Percentiles rank a stretch among this genome's conserved stretches.
These are phyloP conservation scores for Sporobolomyces roseus DNA, from an alignment of 768 basidiomycete genomes.

Conservation along the genomic window DNA sequence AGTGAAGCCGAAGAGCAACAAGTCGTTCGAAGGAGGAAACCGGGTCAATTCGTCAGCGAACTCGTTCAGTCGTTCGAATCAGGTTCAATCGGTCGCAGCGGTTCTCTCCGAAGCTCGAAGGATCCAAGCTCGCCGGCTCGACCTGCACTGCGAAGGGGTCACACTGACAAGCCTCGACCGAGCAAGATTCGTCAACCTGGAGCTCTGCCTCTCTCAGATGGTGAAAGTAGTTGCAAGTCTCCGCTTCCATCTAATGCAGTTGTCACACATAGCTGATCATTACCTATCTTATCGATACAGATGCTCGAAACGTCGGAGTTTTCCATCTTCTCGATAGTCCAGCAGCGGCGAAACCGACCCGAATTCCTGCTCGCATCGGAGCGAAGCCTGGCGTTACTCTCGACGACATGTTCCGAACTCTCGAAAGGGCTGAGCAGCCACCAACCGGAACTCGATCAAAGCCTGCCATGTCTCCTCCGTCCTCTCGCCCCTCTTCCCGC, in stretches of 20 bases:
- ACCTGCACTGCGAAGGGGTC: conserved; percentile 17
- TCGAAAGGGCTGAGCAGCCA: no score
- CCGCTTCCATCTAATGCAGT: background rate
- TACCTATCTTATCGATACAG: background rate
- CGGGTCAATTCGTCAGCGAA: conserved; percentile 18
- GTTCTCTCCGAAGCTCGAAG: background rate
- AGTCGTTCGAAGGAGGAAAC: background rate
- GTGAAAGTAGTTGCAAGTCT: conserved; percentile 24
- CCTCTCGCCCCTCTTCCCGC: conserved; percentile 4
- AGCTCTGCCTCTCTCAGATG: conserved; percentile 12
- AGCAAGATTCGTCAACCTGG: background rate
- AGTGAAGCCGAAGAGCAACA: conserved; percentile 27
- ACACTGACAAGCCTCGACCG: conserved; percentile 26
- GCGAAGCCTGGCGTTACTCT: background rate
- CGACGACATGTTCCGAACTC: no score
- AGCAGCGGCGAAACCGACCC: conserved; percentile 23
- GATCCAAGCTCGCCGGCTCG: background rate
- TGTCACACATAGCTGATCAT: background rate
- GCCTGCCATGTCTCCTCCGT: background rate
- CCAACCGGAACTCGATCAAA: no score
- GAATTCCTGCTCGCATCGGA: conserved; percentile 14
- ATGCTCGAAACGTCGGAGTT: conserved; percentile 35
- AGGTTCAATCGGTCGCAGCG: background rate
- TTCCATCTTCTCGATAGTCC: conserved; percentile 18
- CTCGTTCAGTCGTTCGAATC: conserved; percentile 19